Evolutionary conservation across 2,329 filamentous ascomycete genomes (phyloP), one percentile per base, ranked within the genome.

Genomic region (Penicillium aurantiogriseum): DNA sequence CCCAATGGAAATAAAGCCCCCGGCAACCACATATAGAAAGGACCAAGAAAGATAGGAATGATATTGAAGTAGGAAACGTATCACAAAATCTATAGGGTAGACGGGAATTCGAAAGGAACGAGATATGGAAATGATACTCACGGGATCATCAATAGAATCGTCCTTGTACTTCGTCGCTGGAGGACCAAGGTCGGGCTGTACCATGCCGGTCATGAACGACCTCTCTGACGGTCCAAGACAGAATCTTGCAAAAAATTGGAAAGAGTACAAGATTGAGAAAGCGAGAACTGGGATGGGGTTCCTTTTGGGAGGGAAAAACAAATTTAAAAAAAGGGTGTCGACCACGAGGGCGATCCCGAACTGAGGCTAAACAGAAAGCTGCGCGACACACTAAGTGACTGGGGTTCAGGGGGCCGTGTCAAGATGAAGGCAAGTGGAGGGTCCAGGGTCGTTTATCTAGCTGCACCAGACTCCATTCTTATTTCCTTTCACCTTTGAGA

Each of bases 61-160:
- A 68, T 67, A 66, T 60, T 60, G 54, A 59, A 58, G 48, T 56
- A 61, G 51, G 57, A 60, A 66, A 59, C 4, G 40, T 42, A 19
- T 35, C 47, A 51, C 47, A 45, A n/a, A 36, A 40, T 50, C 52
- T 55, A 50, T 55, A 25, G 8, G 31, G 42, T 29, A 33, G 19
- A 23, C 42, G 36, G 38, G 19, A 27, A 29, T 2, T 46, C 4
- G 40, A 46, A 29, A 15, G 33, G 25, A 23, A 29, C 29, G 62
- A 55, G 23, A 19, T 48, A 27, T 17, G 35, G 27, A 45, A 45
- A 49, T 44, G 52, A 59, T 67, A 78, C 78, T 79, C 73, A 81
- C 79, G 63, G 77, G 72, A 73, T 80, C 76, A 58, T 76, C 76
- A 56, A 70, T 63, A 47, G 77, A 71, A 60, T 80, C 78, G 70